Percentiles rank a stretch among this genome's conserved stretches.
Evolutionary conservation across 1,284 basidiomycete genomes (phyloP).

Genomic region (Schizophyllum amplum): DNA sequence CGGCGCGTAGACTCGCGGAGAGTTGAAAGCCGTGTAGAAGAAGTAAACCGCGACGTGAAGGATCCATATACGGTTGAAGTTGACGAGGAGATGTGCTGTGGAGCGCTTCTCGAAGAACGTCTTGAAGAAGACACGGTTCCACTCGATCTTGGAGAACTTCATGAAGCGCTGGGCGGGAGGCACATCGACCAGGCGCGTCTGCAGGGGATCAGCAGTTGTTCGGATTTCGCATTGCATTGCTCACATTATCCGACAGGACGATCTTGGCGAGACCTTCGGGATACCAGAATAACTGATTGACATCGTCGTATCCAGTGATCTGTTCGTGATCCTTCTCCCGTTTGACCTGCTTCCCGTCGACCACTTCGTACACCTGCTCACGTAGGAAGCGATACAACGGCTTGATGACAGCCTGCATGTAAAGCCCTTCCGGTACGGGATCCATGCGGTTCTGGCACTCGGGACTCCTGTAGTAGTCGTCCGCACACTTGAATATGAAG

Average conservation of each 20-base stretch:
- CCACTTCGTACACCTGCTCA: constrained; percentile 95
- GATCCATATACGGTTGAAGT: constrained; percentile 97
- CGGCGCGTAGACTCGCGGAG: constrained; percentile 86
- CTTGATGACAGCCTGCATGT: constrained; percentile 88
- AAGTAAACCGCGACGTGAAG: constrained; percentile 86
- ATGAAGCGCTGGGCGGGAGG: constrained; percentile 87
- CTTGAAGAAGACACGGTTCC: constrained; percentile 93
- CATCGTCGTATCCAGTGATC: constrained; percentile 98
- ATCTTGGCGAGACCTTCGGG: constrained; percentile 96
- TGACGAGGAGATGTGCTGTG: constrained; percentile 86
- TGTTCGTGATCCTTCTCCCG: constrained; percentile 93
- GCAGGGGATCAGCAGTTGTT: too few species aligned
- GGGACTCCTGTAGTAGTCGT: constrained; percentile 97
- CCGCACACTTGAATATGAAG: constrained; percentile 99
- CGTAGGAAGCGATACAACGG: constrained; percentile 95
- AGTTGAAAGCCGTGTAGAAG: constrained; percentile 95
- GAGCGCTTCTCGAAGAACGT: constrained; percentile 95
- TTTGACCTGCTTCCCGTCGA: constrained; percentile 92
- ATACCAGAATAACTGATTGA: constrained; percentile 99
- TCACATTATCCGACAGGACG: constrained; percentile 73
- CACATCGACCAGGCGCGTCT: constrained; percentile 85
- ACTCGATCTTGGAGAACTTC: constrained; percentile 86
- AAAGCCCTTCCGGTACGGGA: constrained; percentile 92
- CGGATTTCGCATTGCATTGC: too few species aligned
- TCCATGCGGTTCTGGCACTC: constrained; percentile 96